These are phyloP conservation scores for Echria macrotheca DNA, from an alignment of 495 filamentous ascomycete species.

Conservation along the genomic window DNA sequence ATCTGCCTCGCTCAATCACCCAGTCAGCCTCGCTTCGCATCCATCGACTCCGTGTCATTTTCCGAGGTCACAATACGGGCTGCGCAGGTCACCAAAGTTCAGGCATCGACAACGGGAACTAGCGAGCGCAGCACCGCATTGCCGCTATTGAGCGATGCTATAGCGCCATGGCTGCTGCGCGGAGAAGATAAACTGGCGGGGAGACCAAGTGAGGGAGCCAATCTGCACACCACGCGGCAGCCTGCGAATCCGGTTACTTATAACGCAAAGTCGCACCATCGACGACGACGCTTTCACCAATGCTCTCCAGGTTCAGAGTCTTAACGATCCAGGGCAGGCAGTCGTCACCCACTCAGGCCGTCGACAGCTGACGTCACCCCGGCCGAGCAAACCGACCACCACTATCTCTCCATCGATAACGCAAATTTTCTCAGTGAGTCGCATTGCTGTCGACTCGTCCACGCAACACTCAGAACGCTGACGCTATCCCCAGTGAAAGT, in stretches of 20 bases:
- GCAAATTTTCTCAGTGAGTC: too few relatives aligned
- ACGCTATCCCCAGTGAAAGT: neutral
- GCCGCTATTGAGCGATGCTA: neutral
- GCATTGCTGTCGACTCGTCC: neutral
- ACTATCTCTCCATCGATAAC: neutral
- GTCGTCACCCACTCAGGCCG: too few relatives aligned
- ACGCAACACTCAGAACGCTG: neutral
- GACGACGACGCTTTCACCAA: too few relatives aligned
- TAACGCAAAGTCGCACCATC: neutral
- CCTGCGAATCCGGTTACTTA: neutral
- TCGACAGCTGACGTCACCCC: neutral
- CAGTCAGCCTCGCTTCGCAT: constrained; percentile 1
- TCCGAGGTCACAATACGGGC: neutral
- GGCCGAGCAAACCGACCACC: too few relatives aligned
- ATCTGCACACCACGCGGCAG: neutral
- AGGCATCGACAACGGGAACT: too few relatives aligned
- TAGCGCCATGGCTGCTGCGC: neutral
- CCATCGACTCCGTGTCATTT: neutral
- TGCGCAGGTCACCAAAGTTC: too few relatives aligned
- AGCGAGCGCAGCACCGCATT: too few relatives aligned
- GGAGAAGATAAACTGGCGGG: neutral
- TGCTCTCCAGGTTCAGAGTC: too few relatives aligned
- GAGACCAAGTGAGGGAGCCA: neutral
- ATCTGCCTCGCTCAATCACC: constrained; percentile 1
- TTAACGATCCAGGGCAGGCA: too few relatives aligned